phyloP scores from a whole-genome alignment of 345 rosid genomes.

The Hevea brasiliensis region DNA sequence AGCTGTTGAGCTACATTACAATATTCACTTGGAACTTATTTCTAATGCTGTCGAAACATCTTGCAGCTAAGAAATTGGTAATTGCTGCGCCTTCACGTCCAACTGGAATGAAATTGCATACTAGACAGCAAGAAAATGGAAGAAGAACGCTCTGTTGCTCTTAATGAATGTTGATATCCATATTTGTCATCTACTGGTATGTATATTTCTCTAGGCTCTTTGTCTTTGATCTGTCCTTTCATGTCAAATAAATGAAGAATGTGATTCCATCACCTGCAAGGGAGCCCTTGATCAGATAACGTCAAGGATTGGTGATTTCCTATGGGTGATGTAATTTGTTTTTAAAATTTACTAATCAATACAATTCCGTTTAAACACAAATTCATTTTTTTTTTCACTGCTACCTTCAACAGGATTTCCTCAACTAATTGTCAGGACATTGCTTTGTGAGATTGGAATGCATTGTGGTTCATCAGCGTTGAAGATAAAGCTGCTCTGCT shows the following conservation, averaged over 20 bases:
- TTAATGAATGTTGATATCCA: constrained; percentile 18
- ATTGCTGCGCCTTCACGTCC: constrained; percentile 59
- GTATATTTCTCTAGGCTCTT: constrained; percentile 5
- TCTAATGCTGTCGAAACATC: constrained; percentile 1
- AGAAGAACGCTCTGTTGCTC: constrained; percentile 66
- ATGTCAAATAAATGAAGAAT: not conserved
- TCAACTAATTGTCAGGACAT: not conserved
- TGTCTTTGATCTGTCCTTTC: not conserved
- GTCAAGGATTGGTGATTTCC: not conserved
- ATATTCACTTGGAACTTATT: not conserved
- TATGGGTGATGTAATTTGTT: constrained; percentile 1
- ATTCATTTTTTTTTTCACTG: not conserved
- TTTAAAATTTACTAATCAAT: not conserved
- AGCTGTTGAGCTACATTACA: not conserved
- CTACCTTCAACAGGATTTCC: constrained; percentile 8
- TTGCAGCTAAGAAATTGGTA: constrained; percentile 65
- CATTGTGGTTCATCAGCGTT: not conserved
- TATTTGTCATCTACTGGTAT: constrained; percentile 8
- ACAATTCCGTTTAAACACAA: not conserved
- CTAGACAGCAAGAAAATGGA: constrained; percentile 40
- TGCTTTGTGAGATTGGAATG: not conserved
- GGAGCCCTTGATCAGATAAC: not conserved
- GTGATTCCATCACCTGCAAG: constrained; percentile 6
- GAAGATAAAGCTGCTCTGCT: constrained; percentile 22
- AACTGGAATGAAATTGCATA: constrained; percentile 64